phyloP scores from a whole-genome alignment of 2,329 filamentous ascomycete species.

The Kalmusia sp. region DNA sequence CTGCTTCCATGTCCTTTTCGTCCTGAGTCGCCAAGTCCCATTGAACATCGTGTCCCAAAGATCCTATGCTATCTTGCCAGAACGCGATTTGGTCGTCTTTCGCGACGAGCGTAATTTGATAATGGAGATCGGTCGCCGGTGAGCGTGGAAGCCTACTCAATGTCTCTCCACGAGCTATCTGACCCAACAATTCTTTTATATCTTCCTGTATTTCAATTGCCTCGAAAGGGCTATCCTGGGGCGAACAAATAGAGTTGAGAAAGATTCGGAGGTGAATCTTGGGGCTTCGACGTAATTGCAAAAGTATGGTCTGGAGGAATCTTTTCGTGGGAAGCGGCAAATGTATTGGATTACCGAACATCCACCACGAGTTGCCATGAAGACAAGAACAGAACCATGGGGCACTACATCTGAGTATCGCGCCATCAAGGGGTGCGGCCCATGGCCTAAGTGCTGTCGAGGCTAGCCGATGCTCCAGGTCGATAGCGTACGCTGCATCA shows the following conservation, averaged over 20 bases:
- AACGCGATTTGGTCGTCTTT: background rate
- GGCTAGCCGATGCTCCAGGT: slow-evolving; percentile 7
- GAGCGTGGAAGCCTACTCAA: slow-evolving; percentile 2
- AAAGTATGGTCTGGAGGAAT: slow-evolving; percentile 7
- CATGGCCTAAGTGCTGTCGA: slow-evolving; percentile 6
- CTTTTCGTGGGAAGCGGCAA: background rate
- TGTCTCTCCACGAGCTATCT: background rate
- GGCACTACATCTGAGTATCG: background rate
- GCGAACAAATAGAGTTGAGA: background rate
- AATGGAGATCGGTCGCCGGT: background rate
- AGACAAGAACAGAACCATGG: background rate
- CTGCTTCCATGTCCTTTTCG: background rate
- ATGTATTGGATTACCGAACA: background rate
- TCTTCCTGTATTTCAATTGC: background rate
- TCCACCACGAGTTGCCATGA: background rate
- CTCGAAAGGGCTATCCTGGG: background rate
- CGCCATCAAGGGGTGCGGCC: slow-evolving; percentile 5
- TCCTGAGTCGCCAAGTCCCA: slow-evolving; percentile 7
- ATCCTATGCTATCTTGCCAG: background rate
- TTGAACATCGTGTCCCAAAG: slow-evolving; percentile 1
- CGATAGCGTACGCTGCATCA: slow-evolving; percentile 7
- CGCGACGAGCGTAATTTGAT: slow-evolving; percentile 2
- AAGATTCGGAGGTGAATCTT: slow-evolving; percentile 4
- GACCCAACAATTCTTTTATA: background rate
- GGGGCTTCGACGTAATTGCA: slow-evolving; percentile 8